These are phyloP conservation scores for Silybum marianum DNA, from an alignment of 129 eudicot genomes.

Conservation along the genomic window DNA sequence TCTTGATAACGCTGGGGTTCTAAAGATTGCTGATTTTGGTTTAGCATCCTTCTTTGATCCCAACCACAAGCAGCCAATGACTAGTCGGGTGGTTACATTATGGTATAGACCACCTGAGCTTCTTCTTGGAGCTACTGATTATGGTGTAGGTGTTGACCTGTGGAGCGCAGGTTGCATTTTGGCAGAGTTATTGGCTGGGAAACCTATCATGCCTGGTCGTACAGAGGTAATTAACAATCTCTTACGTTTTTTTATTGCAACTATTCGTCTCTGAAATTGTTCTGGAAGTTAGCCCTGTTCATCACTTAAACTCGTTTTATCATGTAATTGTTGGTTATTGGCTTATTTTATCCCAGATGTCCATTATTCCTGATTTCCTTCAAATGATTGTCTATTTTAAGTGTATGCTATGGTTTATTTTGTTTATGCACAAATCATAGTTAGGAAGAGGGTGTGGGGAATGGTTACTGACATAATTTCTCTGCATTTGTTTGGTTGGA, in stretches of 20 bases:
- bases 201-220: slow-evolving; percentile 88
- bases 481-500: not conserved
- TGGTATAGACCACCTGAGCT: slow-evolving; percentile 99
- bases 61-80: slow-evolving; percentile 86
- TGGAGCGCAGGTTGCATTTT: slow-evolving; percentile 92
- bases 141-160: slow-evolving; percentile 89
- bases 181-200: slow-evolving; percentile 73
- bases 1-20: slow-evolving; percentile 69
- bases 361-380: too few relatives aligned
- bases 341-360: not conserved
- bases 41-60: slow-evolving; percentile 88
- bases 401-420: too few relatives aligned
- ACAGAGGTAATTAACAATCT: slow-evolving; percentile 55
- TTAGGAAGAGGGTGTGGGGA: too few relatives aligned
- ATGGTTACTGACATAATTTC: too few relatives aligned
- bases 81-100: slow-evolving; percentile 90
- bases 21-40: slow-evolving; percentile 95
- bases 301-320: slow-evolving; percentile 3
- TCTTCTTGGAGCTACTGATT: slow-evolving; percentile 93
- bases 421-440: too few relatives aligned
- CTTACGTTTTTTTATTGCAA: not conserved
- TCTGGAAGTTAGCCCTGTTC: not conserved
- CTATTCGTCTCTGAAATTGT: not conserved
- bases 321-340: not conserved
- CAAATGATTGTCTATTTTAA: too few relatives aligned